Evolutionary conservation across 805 yeast species (phyloP), one percentile per base, ranked within the genome.

Genomic region (Clavispora phyllophila): DNA sequence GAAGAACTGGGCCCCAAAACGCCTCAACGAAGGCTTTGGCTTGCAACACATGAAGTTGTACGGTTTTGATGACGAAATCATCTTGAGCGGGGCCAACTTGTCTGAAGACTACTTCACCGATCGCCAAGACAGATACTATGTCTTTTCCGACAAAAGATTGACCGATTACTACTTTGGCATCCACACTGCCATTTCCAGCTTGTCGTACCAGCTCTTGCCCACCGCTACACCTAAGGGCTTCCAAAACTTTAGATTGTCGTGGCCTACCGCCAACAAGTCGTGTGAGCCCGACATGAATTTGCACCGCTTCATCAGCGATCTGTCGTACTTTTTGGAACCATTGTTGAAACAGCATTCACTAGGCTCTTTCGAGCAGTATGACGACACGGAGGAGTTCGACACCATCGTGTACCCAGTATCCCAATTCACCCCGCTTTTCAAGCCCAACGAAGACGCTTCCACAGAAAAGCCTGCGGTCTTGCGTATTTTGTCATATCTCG

Each of bases 31-130:
- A 65, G 90, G 95, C 3, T 78, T 75, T 66, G 99, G 99, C 0
- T 73, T 93, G 40, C 99, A 93, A 62, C 99, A 93, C 59, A 93
- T 93, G 98, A 93, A 93, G 61, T 75, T 93, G 23, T 93, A 93
- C 61, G 99, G 99, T 1, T 81, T 90, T 55, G 99, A 93, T 61
- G 80, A 88, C 55, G 96, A 90, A 57, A 79, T 93, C 33, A 76
- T 93, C 15, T 71, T 93, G 25, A 78, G 86, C 14, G 99, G 98
- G 6, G 99, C 99, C 2, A 93, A 93, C 57, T 70, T 93, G 37
- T 87, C 96, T 0, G 70, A 77, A 28, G 99, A 93, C 64, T 93
- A 93, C 62, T 93, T 93, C 64, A 86, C 96, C 3, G 84, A 91
- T 62, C 79, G 99, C 50, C 99, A 93, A 61, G 99, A 93, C 62